phyloP scores from a whole-genome alignment of 2,329 filamentous ascomycete species.

The Beauveria rudraprayagi region DNA sequence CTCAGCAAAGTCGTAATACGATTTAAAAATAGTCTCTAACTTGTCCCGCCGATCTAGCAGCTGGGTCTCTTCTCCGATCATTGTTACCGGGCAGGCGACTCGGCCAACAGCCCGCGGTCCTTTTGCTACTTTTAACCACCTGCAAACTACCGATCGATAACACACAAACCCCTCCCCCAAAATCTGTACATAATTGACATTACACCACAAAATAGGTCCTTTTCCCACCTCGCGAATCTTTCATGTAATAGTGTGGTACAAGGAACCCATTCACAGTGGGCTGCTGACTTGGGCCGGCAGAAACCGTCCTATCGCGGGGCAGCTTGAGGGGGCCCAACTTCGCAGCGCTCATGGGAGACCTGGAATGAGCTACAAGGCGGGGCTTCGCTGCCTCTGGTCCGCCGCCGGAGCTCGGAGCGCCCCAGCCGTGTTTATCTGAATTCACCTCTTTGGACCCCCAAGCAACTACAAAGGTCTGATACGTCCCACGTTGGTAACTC shows the following conservation, averaged over 20 bases:
- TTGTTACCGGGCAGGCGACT: too few relatives aligned
- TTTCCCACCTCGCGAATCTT: background rate
- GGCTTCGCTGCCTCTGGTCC: background rate
- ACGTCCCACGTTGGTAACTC: slow-evolving; percentile 5
- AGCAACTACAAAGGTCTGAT: background rate
- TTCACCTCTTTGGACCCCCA: background rate
- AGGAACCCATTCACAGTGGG: slow-evolving; percentile 6
- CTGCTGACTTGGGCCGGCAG: slow-evolving; percentile 13
- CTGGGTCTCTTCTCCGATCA: too few relatives aligned
- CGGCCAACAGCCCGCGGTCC: too few relatives aligned
- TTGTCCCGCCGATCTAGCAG: too few relatives aligned
- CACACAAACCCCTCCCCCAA: background rate
- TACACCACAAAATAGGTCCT: background rate
- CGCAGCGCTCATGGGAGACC: too few relatives aligned
- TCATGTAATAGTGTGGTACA: slow-evolving; percentile 12
- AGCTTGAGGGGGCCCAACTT: too few relatives aligned
- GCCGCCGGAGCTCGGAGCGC: slow-evolving; percentile 9
- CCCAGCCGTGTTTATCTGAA: background rate
- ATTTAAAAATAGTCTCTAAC: too few relatives aligned
- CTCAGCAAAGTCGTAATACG: too few relatives aligned
- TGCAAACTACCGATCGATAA: too few relatives aligned
- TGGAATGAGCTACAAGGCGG: background rate
- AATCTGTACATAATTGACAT: background rate
- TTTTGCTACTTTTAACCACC: too few relatives aligned
- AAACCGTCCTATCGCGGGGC: slow-evolving; percentile 13